A percentile compares a stretch with the other conserved stretches of the same genome.
Conservation (phyloP, 805 yeast genomes). For the Starmerella tilneyi region DNA sequence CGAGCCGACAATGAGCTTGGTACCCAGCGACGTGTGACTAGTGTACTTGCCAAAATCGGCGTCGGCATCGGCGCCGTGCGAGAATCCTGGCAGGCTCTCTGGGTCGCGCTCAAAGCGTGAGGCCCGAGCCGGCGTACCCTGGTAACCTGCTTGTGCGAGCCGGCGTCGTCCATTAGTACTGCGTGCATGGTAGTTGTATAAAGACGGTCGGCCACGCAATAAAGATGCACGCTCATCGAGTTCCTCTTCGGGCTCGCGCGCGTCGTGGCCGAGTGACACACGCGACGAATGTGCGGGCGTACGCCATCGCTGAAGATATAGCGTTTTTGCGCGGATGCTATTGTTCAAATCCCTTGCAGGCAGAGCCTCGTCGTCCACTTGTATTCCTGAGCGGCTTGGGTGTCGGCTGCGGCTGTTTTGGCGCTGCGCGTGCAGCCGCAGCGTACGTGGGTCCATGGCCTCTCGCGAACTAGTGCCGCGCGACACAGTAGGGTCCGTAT, state of each 20-base stretch:
- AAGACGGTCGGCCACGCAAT: constrained; percentile 15
- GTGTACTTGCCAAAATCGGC: constrained; percentile 3
- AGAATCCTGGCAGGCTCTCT: not conserved
- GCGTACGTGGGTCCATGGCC: not conserved
- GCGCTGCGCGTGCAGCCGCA: constrained; percentile 1
- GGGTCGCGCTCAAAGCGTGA: not conserved
- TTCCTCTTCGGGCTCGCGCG: not conserved
- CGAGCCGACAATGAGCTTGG: constrained; percentile 8
- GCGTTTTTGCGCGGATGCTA: constrained; percentile 25
- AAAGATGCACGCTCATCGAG: constrained; percentile 16
- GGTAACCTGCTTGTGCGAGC: not conserved
- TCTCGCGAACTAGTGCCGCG: not conserved
- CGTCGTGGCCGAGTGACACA: not conserved
- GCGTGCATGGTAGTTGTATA: constrained; percentile 15
- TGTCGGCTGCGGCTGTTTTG: constrained; percentile 5
- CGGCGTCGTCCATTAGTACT: constrained; percentile 9
- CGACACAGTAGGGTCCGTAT: not conserved
- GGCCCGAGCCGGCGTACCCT: not conserved
- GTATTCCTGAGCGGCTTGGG: not conserved
- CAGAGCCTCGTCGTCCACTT: not conserved
- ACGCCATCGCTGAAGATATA: constrained; percentile 26
- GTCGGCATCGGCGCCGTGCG: constrained; percentile 1
- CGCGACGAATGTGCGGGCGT: constrained; percentile 3
- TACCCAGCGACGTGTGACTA: constrained; percentile 8
- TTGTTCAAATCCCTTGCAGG: constrained; percentile 18